A percentile compares a stretch with the other conserved stretches of the same genome.
phyloP scores from a whole-genome alignment of 495 filamentous ascomycete genomes.

The Hypoxylon perforatum region DNA sequence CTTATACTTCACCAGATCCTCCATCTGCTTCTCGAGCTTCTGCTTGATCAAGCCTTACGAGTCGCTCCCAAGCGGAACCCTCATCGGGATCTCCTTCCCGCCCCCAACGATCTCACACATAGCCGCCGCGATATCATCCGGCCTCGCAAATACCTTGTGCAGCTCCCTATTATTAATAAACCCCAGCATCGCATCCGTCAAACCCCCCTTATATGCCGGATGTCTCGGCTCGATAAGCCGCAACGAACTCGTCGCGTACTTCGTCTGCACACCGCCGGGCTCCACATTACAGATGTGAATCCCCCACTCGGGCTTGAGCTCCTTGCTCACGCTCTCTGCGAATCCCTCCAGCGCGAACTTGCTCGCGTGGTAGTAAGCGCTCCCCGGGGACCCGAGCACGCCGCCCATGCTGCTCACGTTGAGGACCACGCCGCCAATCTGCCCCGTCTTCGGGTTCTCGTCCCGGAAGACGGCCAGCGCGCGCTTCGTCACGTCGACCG shows the following conservation, averaged over 20 bases:
- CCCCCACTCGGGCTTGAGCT: constrained; percentile 65
- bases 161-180: constrained; percentile 48
- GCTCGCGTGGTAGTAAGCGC: constrained; percentile 65
- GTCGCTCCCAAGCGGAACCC: constrained; percentile 58
- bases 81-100: constrained; percentile 53
- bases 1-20: constrained; percentile 48
- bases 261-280: constrained; percentile 61
- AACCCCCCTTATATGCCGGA: constrained; percentile 53
- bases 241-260: constrained; percentile 45
- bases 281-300: constrained; percentile 60
- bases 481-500: constrained; percentile 56
- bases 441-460: constrained; percentile 39
- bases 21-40: constrained; percentile 47
- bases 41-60: constrained; percentile 50
- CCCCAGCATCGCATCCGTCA: constrained; percentile 48
- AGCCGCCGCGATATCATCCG: constrained; percentile 49
- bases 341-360: constrained; percentile 69
- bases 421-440: constrained; percentile 61
- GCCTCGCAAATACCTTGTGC: constrained; percentile 47
- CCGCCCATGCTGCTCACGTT: constrained; percentile 67
- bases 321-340: constrained; percentile 63
- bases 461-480: constrained; percentile 61
- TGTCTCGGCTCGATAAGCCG: constrained; percentile 34
- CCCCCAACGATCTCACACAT: constrained; percentile 51
- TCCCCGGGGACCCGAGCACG: constrained; percentile 55